Percentiles rank a stretch among this genome's conserved stretches.
Conservation (phyloP, 2,329 filamentous ascomycete species). For the Aspergillus aculeatinus region DNA sequence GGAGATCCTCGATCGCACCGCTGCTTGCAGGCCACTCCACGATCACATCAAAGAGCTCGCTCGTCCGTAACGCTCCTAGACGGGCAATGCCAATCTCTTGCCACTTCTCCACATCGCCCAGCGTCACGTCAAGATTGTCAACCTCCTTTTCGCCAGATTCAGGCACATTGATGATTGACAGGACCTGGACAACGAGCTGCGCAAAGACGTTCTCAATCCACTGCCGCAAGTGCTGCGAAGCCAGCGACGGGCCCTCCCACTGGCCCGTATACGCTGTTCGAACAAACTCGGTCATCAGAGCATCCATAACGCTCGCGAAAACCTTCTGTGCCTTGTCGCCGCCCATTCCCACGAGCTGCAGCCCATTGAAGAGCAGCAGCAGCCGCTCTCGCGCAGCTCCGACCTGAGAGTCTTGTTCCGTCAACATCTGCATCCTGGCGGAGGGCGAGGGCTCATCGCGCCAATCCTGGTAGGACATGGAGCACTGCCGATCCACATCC, state of each 20-base stretch:
- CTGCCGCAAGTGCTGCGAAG: slow-evolving; percentile 50
- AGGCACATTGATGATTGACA: slow-evolving; percentile 41
- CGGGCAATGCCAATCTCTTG: slow-evolving; percentile 56
- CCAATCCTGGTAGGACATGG: slow-evolving; percentile 41
- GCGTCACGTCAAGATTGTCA: slow-evolving; percentile 33
- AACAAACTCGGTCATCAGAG: slow-evolving; percentile 57
- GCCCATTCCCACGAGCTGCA: slow-evolving; percentile 57
- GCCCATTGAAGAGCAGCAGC: slow-evolving; percentile 42
- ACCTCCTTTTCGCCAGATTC: slow-evolving; percentile 22
- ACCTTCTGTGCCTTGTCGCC: slow-evolving; percentile 56
- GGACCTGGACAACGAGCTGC: slow-evolving; percentile 51
- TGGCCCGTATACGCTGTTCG: slow-evolving; percentile 56
- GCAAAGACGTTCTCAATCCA: slow-evolving; percentile 59
- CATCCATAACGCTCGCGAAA: slow-evolving; percentile 59
- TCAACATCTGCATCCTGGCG: slow-evolving; percentile 33
- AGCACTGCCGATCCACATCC: slow-evolving; percentile 39
- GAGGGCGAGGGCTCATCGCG: slow-evolving; percentile 31
- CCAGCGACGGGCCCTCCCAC: slow-evolving; percentile 53
- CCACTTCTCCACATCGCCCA: slow-evolving; percentile 53
- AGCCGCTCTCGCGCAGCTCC: slow-evolving; percentile 35
- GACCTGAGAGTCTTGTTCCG: slow-evolving; percentile 31
- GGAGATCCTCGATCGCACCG: slow-evolving; percentile 61
- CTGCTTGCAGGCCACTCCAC: slow-evolving; percentile 60
- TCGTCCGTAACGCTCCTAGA: slow-evolving; percentile 56
- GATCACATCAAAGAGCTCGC: slow-evolving; percentile 61